Evolutionary conservation across 768 basidiomycete genomes (phyloP), one percentile per base, ranked within the genome.

Genomic region (Rhizopogon sp.): DNA sequence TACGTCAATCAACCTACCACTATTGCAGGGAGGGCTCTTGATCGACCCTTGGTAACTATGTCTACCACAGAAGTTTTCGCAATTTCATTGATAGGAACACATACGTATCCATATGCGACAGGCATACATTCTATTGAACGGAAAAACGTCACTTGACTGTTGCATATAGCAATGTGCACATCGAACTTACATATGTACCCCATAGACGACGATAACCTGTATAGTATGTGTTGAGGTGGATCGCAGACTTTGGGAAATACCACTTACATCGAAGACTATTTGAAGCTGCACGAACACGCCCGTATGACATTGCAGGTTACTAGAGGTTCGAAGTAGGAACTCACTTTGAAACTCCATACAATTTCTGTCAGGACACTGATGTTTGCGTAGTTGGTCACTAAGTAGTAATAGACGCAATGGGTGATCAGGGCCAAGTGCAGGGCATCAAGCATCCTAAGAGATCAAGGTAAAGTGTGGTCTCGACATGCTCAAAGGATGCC

Each of bases 371-470:
- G 52, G 20, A 61, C 62, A 7, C 55, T 3, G 3, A 70, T 67
- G 56, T 72, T 70, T 31, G 53, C 62, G 52, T 67, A 72, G 49
- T 70, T 73, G 7, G 60, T 62, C 39, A 76, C 64, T 31, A 71
- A 53, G 61, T 74, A 74, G 57, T 63, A 66, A 60, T 76, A 74
- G 14, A 74, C 35, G 25, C 62, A 61, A 50, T 74, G 70, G 2
- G 70, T 67, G 31, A 72, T 59, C 17, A 75, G 60, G 0, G 63
- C 67, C 31, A 73, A 57, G 41, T 74, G 72, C 16, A 72, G 54
- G 7, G 68, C 66, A 58, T 74, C 72, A 14, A 74, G 61, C 7
- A 68, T n/a, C 73, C 75, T 75, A 42, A n/a, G n/a, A 0, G n/a
- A 7, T 39, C 17, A 41, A 17, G 40, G 17, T 20, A 20, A 9